These are phyloP conservation scores for Medicago truncatula DNA, from an alignment of 306 rosid species.

Conservation along the genomic window DNA sequence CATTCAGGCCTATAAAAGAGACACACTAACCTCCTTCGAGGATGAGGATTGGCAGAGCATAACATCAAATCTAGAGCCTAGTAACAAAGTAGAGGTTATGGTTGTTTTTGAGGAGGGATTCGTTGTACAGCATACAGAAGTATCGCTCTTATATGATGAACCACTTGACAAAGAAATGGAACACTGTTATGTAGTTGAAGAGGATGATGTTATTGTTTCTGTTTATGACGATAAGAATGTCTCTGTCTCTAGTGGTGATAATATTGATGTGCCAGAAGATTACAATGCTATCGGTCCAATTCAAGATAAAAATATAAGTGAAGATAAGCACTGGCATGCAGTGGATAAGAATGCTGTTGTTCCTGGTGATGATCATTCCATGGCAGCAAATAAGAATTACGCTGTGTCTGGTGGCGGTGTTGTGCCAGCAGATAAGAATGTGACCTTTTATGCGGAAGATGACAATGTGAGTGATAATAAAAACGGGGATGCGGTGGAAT, in stretches of 20 bases:
- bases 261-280: not conserved
- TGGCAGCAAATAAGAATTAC: not conserved
- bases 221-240: not conserved
- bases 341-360: not conserved
- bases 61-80: conserved; percentile 20
- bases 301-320: not conserved
- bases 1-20: not conserved
- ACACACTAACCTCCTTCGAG: conserved; percentile 12
- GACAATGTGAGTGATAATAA: not conserved
- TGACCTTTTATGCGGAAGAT: not conserved
- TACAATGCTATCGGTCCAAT: not conserved
- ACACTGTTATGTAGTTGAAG: not conserved
- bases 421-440: not conserved
- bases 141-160: conserved; percentile 15
- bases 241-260: not conserved
- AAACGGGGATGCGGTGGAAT: not conserved
- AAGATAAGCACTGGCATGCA: not conserved
- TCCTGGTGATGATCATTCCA: not conserved
- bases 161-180: not conserved
- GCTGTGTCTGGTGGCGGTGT: not conserved
- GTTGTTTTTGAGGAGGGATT: conserved; percentile 11
- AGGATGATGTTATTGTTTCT: not conserved
- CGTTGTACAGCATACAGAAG: not conserved
- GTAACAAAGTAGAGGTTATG: conserved; percentile 11
- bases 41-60: conserved; percentile 25